Base-by-base conservation (phyloP, 1,284 basidiomycete genomes). In the Cutaneotrichosporon dermatis region DNA sequence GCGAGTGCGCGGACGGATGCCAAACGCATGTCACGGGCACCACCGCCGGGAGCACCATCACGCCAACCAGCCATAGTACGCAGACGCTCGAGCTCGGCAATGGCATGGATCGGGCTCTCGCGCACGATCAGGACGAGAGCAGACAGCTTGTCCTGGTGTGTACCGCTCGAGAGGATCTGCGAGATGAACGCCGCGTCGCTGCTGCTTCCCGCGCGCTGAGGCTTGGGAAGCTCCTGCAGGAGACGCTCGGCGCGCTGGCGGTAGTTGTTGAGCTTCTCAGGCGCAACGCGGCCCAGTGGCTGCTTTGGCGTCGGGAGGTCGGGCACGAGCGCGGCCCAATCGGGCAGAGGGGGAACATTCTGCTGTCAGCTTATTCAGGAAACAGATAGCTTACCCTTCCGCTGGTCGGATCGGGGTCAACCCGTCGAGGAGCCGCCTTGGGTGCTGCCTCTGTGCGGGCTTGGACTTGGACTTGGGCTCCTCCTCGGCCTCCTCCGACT, bases 121-220 rank as follows among this genome's bases (percentile, higher is more conserved):
- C 96, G 91, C 13, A 94, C 88, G 53, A 98, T 83, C 36, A 99
- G 81, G 5, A 93, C 92, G 54, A 99, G 81, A 0, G 96, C 96
- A 59, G 91, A 92, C 1, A 99, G 86, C 62, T 92, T 84, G 76
- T 99, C 96, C 33, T 91, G 92, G 16, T 97, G 85, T 1, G 96
- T 99, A 66, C 93, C 94, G 51, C 86, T 86, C 36, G 86, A 82
- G 25, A 95, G 85, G 55, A 97, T 88, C 66, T 89, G 89, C 54
- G 86, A 82, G 55, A 96, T 82, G 79, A 97, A 97, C 4, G 81
- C 82, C 8, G 84, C 82, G 74, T 96, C 92, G 0, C 90, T 85
- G 1, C 85, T 75, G 6, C 75, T 76, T 4, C 66, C 67, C n/a
- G 69, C 65, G 25, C 72, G 67, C 49, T 68, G 54, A n/a, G 73